Percentiles rank a stretch among this genome's conserved stretches.
These are phyloP conservation scores for Rhodotorula sp. DNA, from an alignment of 1,284 basidiomycete species.

Conservation along the genomic window DNA sequence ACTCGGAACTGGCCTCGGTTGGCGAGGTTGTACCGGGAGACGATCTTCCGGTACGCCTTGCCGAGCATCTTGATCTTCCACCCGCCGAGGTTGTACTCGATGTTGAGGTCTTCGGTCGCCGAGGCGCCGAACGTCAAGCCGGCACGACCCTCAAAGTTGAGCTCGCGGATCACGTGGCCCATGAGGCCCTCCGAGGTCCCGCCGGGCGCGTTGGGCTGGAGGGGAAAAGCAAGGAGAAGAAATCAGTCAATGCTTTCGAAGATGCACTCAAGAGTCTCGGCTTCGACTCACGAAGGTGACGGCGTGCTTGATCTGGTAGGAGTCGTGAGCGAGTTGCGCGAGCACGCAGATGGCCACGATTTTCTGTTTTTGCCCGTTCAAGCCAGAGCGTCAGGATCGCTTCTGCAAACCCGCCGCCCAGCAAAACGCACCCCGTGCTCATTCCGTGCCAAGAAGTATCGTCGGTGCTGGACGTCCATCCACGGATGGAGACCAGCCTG, in stretches of 20 bases:
- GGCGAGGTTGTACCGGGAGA: constrained; percentile 13
- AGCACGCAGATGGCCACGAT: constrained; percentile 38
- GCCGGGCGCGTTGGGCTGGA: constrained; percentile 33
- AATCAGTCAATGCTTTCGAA: neutral
- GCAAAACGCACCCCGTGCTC: constrained; percentile 22
- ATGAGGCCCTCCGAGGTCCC: constrained; percentile 34
- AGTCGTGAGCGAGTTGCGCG: constrained; percentile 26
- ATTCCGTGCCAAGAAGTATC: constrained; percentile 33
- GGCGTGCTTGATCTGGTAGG: constrained; percentile 37
- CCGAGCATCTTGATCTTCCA: constrained; percentile 27
- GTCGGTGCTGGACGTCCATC: constrained; percentile 30
- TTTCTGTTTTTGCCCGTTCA: constrained; percentile 13
- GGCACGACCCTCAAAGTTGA: constrained; percentile 28
- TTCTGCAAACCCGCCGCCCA: too few species aligned
- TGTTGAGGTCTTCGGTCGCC: constrained; percentile 15
- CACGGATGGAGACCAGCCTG: constrained; percentile 33
- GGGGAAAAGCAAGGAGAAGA: too few species aligned
- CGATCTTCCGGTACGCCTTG: constrained; percentile 29
- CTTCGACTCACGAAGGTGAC: constrained; percentile 24
- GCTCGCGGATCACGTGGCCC: constrained; percentile 32
- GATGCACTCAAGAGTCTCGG: neutral
- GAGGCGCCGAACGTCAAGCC: constrained; percentile 34
- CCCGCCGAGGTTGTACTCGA: constrained; percentile 28
- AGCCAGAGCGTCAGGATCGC: neutral
- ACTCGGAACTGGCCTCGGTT: constrained; percentile 33